A percentile compares a stretch with the other conserved stretches of the same genome.
These are phyloP conservation scores for Apiospora phragmitis DNA, from an alignment of 2,329 filamentous ascomycete genomes.

Conservation along the genomic window DNA sequence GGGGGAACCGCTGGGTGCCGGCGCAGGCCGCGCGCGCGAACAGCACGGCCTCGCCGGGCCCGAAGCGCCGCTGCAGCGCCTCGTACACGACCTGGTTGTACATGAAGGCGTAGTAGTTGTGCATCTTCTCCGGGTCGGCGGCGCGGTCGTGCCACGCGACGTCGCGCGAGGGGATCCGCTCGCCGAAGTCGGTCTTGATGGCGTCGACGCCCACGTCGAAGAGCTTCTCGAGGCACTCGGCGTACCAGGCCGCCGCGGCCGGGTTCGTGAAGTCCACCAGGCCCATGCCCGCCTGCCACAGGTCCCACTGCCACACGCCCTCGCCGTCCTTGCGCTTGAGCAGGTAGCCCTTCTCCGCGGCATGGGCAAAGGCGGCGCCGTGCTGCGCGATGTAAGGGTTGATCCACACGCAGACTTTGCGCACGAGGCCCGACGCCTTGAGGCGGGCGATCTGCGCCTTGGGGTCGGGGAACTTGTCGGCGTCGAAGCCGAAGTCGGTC, in stretches of 20 bases:
- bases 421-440: constrained; percentile 60
- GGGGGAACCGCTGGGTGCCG: constrained; percentile 68
- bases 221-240: constrained; percentile 58
- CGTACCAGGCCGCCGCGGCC: constrained; percentile 65
- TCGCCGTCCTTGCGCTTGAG: constrained; percentile 69
- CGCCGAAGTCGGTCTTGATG: constrained; percentile 77
- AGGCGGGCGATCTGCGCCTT: constrained; percentile 63
- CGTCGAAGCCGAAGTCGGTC: constrained; percentile 74
- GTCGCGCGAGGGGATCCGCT: constrained; percentile 66
- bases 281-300: constrained; percentile 78
- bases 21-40: constrained; percentile 69
- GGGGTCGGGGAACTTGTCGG: constrained; percentile 68
- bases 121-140: constrained; percentile 66
- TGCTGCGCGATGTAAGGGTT: constrained; percentile 74
- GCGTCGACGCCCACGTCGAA: constrained; percentile 70
- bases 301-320: constrained; percentile 74
- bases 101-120: constrained; percentile 74
- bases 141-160: constrained; percentile 63
- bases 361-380: constrained; percentile 64
- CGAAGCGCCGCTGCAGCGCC: constrained; percentile 57
- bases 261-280: constrained; percentile 76
- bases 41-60: constrained; percentile 55
- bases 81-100: constrained; percentile 73
- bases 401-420: constrained; percentile 74
- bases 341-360: constrained; percentile 66